Conservation (phyloP, 768 basidiomycete genomes). For the Naganishia kalamii region DNA sequence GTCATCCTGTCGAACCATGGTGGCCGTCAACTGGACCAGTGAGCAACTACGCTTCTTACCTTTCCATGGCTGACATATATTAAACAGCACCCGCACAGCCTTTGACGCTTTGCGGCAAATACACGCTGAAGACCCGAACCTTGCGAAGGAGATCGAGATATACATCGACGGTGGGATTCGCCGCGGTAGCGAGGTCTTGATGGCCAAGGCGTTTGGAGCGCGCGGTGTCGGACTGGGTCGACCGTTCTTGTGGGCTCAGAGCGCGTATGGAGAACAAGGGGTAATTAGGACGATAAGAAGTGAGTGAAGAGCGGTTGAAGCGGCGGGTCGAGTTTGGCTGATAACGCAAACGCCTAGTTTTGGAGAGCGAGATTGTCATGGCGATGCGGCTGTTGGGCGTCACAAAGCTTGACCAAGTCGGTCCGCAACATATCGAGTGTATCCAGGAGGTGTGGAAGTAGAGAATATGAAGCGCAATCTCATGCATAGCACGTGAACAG, state of each 20-base stretch:
- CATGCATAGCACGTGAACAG: too few relatives aligned
- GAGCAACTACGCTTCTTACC: neutral
- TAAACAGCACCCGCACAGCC: slow-evolving; percentile 39
- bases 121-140: slow-evolving; percentile 37
- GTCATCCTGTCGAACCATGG: slow-evolving; percentile 86
- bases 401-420: slow-evolving; percentile 32
- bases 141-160: slow-evolving; percentile 51
- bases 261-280: slow-evolving; percentile 49
- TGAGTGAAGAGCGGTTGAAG: slow-evolving; percentile 25
- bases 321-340: neutral
- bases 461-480: neutral
- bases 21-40: slow-evolving; percentile 50
- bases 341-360: slow-evolving; percentile 26
- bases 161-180: slow-evolving; percentile 80
- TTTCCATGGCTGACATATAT: slow-evolving; percentile 1
- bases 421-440: slow-evolving; percentile 40
- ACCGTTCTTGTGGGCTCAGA: slow-evolving; percentile 47
- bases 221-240: slow-evolving; percentile 47
- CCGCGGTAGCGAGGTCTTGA: slow-evolving; percentile 79
- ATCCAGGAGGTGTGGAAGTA: slow-evolving; percentile 35
- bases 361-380: slow-evolving; percentile 43
- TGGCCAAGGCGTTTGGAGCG: slow-evolving; percentile 67
- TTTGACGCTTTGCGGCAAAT: slow-evolving; percentile 52
- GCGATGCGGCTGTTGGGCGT: slow-evolving; percentile 42
- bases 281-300: slow-evolving; percentile 42